A percentile compares a stretch with the other conserved stretches of the same genome.
Evolutionary conservation across 306 rosid genomes (phyloP).

Genomic region (Vicia sativa): DNA sequence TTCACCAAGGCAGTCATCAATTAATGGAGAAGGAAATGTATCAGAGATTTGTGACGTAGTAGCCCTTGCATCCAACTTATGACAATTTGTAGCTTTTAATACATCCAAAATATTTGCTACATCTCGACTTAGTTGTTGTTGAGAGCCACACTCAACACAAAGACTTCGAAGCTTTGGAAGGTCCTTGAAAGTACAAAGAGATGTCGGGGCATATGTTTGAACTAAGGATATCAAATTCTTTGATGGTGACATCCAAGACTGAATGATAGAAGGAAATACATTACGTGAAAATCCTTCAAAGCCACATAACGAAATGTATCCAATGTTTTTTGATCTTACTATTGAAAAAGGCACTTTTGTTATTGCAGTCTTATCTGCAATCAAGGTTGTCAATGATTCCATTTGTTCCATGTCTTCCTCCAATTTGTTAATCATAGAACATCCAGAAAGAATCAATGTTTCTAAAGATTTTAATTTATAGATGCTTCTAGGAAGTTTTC

Average conservation of each 20-base stretch:
- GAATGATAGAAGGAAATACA: conserved; percentile 8
- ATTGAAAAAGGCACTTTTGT: conserved; percentile 17
- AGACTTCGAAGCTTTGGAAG: background rate
- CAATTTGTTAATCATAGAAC: background rate
- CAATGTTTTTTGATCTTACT: conserved; percentile 11
- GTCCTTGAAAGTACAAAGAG: background rate
- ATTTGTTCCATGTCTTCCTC: conserved; percentile 22
- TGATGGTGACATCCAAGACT: conserved; percentile 18
- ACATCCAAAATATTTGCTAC: background rate
- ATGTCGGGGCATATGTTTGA: background rate
- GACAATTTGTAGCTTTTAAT: background rate
- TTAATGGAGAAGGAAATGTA: background rate
- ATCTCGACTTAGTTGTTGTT: background rate
- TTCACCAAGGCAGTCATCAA: background rate
- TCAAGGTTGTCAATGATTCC: background rate
- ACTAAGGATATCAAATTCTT: background rate
- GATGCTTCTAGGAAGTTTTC: background rate
- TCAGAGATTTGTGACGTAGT: background rate
- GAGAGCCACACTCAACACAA: background rate
- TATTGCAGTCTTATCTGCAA: conserved; percentile 1
- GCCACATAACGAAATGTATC: background rate
- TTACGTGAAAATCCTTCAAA: background rate
- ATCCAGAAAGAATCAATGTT: conserved; percentile 17
- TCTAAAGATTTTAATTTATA: background rate
- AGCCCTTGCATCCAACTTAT: background rate